Evolutionary conservation across 176 grass and related monocot genomes (phyloP).

Genomic region (Neostapfia colusana): DNA sequence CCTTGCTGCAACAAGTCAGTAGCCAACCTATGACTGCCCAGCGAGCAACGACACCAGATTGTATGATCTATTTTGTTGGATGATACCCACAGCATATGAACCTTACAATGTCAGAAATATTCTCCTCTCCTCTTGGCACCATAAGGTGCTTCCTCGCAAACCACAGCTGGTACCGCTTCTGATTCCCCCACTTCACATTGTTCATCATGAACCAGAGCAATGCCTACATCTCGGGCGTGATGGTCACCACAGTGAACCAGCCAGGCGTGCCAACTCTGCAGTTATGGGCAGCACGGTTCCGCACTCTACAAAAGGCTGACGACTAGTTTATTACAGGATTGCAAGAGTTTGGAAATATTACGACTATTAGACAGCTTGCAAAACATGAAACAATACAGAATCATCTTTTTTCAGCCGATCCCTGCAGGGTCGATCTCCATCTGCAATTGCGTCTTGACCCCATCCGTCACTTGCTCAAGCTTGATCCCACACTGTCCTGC

Average conservation of each 20-base stretch:
- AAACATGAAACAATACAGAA: too few relatives aligned
- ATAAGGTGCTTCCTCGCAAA: slow-evolving; percentile 69
- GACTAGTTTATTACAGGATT: too few relatives aligned
- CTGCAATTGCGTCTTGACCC: too few relatives aligned
- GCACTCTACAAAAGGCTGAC: not conserved
- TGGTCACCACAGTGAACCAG: slow-evolving; percentile 43
- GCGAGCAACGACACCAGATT: slow-evolving; percentile 65
- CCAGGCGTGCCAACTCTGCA: slow-evolving; percentile 36
- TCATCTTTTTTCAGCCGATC: too few relatives aligned
- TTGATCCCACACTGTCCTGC: too few relatives aligned
- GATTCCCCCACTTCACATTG: too few relatives aligned
- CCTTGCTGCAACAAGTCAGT: slow-evolving; percentile 60
- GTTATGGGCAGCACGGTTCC: slow-evolving; percentile 15
- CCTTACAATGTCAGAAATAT: slow-evolving; percentile 66
- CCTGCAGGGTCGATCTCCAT: too few relatives aligned
- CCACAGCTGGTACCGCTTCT: slow-evolving; percentile 83
- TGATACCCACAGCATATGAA: slow-evolving; percentile 75
- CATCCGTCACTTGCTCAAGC: too few relatives aligned
- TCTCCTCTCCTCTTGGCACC: slow-evolving; percentile 66
- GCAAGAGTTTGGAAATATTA: too few relatives aligned
- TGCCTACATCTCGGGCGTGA: slow-evolving; percentile 67
- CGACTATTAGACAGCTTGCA: too few relatives aligned
- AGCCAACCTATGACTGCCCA: slow-evolving; percentile 86
- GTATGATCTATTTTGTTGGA: slow-evolving; percentile 69
- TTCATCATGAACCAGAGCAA: too few relatives aligned